Conservation (phyloP, 78 protist species). For the Goniomonas avonlea region DNA sequence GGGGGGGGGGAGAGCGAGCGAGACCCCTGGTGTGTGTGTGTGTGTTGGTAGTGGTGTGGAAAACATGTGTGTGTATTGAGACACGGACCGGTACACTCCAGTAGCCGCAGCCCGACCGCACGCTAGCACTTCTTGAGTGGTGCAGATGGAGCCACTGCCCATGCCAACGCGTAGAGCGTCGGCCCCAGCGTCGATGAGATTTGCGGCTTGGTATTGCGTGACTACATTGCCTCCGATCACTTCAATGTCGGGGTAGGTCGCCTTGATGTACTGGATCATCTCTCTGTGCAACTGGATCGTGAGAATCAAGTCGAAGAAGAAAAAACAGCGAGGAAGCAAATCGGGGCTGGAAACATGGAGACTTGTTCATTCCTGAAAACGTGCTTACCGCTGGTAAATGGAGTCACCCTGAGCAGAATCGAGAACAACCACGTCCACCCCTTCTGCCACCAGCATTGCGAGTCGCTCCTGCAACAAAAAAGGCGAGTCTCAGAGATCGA, state of each 20-base stretch:
- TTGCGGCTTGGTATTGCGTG: conserved; percentile 39
- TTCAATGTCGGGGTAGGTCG: conserved; percentile 20
- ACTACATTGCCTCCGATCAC: conserved; percentile 82
- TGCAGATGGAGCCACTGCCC: conserved; percentile 88
- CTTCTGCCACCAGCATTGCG: conserved; percentile 14
- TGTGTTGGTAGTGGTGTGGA: too few species aligned
- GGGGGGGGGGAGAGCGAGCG: not conserved
- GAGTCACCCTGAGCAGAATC: conserved; percentile 53
- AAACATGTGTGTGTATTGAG: too few species aligned
- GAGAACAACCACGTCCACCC: conserved; percentile 61
- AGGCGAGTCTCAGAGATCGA: too few species aligned
- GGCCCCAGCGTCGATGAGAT: conserved; percentile 74
- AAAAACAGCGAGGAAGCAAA: too few species aligned
- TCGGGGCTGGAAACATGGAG: too few species aligned
- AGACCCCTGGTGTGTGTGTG: not conserved
- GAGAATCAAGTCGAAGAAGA: too few species aligned
- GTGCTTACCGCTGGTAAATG: conserved; percentile 25
- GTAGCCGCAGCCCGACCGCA: conserved; percentile 61
- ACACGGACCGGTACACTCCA: conserved; percentile 55
- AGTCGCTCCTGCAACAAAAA: not conserved
- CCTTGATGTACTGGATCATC: conserved; percentile 47
- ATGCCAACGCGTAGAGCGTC: conserved; percentile 85
- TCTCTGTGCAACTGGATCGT: conserved; percentile 28
- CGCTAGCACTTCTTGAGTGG: conserved; percentile 75
- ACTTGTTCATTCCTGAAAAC: too few species aligned